Evolutionary conservation across 768 basidiomycete species (phyloP), one percentile per base, ranked within the genome.

Genomic region (Tricholoma hemisulphureum): DNA sequence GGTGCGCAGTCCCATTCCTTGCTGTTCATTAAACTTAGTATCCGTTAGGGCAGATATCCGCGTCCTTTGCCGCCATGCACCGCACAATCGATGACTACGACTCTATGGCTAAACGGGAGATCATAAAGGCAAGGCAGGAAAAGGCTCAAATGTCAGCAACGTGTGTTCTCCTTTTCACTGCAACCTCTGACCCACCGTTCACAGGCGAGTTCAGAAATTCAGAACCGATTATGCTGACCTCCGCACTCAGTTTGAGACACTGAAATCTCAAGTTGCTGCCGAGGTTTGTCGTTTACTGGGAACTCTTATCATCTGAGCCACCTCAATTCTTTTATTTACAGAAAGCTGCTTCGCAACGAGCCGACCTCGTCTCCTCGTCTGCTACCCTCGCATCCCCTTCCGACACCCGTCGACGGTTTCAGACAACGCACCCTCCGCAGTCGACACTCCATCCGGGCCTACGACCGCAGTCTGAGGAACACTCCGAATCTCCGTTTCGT

Each of bases 21-120:
- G 58, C 28, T n/a, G 51, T 28, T 49, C 34, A 46, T 14, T 35
- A 61, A 61, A 63, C 64, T 59, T 69, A 16, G 14, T 26, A 59
- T 61, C 60, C 65, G 73, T 71, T 78, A 95, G 95, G 95, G 73
- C 96, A 98, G 83, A 94, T 99, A 73, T 92, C 93, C 29, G 95
- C 95, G n/a, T 95, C 93, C 8, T 79, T 99, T n/a, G 85, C 93
- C 24, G 95, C 94, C 2, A 88, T 98, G 83, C 88, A 91, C 51
- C 77, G 97, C 57, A 95, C 97, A 54, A 88, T 98, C 61, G 95
- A 98, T 59, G 97, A 99, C 68, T 98, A 96, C 68, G 95, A 98
- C 65, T 89, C 91, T 8, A 95, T 98, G 91, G 93, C 92, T 0
- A 92, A 89, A 76, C 82, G 95, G 60, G 97, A 99, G 73, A 93